Conservation (phyloP, 495 filamentous ascomycete genomes). For the Talaromyces liani region DNA sequence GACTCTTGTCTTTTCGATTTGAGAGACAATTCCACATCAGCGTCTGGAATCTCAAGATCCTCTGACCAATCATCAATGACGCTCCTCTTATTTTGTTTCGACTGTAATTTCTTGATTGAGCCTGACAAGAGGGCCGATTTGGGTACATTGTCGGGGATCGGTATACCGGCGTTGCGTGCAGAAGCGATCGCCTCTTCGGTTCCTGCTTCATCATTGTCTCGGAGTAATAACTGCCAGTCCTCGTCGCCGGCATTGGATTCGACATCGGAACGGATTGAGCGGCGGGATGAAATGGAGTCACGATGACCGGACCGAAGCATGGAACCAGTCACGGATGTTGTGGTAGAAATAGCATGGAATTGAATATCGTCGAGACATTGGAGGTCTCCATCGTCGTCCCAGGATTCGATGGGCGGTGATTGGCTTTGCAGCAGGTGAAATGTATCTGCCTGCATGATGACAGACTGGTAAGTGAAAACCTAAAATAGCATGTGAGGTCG, state of each 20-base stretch:
- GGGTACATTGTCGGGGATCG: constrained; percentile 83
- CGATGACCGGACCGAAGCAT: constrained; percentile 50
- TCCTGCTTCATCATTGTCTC: constrained; percentile 70
- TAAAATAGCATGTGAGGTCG: constrained; percentile 1
- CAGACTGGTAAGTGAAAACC: neutral
- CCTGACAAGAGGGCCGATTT: constrained; percentile 89
- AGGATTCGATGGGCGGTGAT: constrained; percentile 66
- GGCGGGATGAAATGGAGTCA: constrained; percentile 68
- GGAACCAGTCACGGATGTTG: constrained; percentile 44
- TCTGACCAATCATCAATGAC: constrained; percentile 86
- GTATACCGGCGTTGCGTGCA: constrained; percentile 82
- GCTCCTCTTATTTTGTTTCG: constrained; percentile 66
- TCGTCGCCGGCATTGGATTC: constrained; percentile 70
- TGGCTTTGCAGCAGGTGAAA: constrained; percentile 46
- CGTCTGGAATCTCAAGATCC: constrained; percentile 73
- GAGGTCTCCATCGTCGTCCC: constrained; percentile 81
- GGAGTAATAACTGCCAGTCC: constrained; percentile 74
- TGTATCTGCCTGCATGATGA: constrained; percentile 49
- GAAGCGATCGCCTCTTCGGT: constrained; percentile 79
- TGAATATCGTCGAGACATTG: constrained; percentile 66
- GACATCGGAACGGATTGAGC: constrained; percentile 72
- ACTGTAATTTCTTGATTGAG: constrained; percentile 86
- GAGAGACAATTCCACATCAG: constrained; percentile 52
- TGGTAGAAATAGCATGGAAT: constrained; percentile 55
- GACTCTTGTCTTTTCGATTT: constrained; percentile 49